Conservation (phyloP, 306 rosid genomes). For the Trifolium fragiferum region DNA sequence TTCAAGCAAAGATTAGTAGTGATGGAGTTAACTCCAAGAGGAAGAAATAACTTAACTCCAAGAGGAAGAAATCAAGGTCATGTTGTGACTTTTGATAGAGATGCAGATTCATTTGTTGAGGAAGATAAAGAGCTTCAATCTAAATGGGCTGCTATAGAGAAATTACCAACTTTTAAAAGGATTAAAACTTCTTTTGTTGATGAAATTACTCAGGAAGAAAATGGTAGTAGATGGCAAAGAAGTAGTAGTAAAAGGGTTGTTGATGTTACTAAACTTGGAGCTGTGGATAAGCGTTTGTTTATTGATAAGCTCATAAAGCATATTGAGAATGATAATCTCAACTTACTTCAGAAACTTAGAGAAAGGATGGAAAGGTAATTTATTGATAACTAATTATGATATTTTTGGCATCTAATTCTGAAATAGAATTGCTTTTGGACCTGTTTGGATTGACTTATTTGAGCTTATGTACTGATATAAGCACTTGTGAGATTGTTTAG, state of each 20-base stretch:
- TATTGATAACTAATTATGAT: background rate
- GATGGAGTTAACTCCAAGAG: slow-evolving; percentile 51
- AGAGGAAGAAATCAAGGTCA: slow-evolving; percentile 54
- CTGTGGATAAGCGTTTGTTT: slow-evolving; percentile 57
- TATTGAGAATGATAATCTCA: slow-evolving; percentile 67
- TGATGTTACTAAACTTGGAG: slow-evolving; percentile 67
- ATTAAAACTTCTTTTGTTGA: slow-evolving; percentile 58
- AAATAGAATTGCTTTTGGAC: no score
- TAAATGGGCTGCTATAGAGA: slow-evolving; percentile 65
- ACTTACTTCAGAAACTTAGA: slow-evolving; percentile 51
- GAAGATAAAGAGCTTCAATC: slow-evolving; percentile 57
- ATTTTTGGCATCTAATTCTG: no score
- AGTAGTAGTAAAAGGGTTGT: slow-evolving; percentile 52
- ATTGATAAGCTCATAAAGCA: slow-evolving; percentile 61
- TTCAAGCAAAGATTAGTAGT: slow-evolving; percentile 25
- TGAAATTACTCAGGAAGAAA: slow-evolving; percentile 42
- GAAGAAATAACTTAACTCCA: slow-evolving; percentile 50
- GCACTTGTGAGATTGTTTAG: background rate
- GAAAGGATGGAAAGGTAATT: slow-evolving; percentile 63
- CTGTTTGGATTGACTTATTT: background rate
- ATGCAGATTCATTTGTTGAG: slow-evolving; percentile 59
- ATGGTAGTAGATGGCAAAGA: slow-evolving; percentile 39
- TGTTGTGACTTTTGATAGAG: slow-evolving; percentile 50
- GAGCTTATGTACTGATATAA: background rate
- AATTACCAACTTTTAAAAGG: slow-evolving; percentile 58